These are phyloP conservation scores for Huntiella omanensis DNA, from an alignment of 2,329 filamentous ascomycete species.

Conservation along the genomic window DNA sequence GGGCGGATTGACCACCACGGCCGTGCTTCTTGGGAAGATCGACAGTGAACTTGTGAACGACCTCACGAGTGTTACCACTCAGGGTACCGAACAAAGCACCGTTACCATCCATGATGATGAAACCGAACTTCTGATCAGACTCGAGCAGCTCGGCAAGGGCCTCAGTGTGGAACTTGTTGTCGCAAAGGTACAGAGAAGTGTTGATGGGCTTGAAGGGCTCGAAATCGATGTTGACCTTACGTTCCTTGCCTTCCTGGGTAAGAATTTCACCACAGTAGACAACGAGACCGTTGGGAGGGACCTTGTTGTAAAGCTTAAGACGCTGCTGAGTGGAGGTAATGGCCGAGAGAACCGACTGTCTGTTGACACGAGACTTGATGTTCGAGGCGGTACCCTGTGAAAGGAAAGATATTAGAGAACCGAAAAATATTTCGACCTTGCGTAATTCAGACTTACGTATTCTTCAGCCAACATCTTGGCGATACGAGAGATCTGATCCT, in stretches of 20 bases:
- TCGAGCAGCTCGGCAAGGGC: conserved; percentile 91
- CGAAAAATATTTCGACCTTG: not conserved
- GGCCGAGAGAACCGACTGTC: conserved; percentile 90
- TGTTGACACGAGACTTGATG: conserved; percentile 98
- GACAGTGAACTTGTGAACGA: conserved; percentile 95
- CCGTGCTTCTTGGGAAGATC: conserved; percentile 99
- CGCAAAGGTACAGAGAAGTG: conserved; percentile 95
- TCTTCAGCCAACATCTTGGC: conserved; percentile 99
- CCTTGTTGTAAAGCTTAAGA: conserved; percentile 97
- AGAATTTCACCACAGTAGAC: conserved; percentile 99
- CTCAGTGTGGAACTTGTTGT: conserved; percentile 99
- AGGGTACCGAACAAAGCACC: conserved; percentile 92
- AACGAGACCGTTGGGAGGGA: conserved; percentile 90
- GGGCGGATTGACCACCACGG: conserved; percentile 96
- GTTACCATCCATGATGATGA: conserved; percentile 99
- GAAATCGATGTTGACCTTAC: conserved; percentile 99
- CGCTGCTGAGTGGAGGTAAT: conserved; percentile 98
- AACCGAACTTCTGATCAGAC: conserved; percentile 97
- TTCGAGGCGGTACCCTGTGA: conserved; percentile 85
- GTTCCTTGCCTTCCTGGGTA: conserved; percentile 93
- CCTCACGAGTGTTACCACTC: conserved; percentile 89
- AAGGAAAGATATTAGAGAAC: not conserved
- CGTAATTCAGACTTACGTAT: conserved; percentile 46
- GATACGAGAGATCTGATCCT: conserved; percentile 89
- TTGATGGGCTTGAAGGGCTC: conserved; percentile 99